phyloP scores from a whole-genome alignment of 768 basidiomycete species.

The Rossbeevera mucosa region DNA sequence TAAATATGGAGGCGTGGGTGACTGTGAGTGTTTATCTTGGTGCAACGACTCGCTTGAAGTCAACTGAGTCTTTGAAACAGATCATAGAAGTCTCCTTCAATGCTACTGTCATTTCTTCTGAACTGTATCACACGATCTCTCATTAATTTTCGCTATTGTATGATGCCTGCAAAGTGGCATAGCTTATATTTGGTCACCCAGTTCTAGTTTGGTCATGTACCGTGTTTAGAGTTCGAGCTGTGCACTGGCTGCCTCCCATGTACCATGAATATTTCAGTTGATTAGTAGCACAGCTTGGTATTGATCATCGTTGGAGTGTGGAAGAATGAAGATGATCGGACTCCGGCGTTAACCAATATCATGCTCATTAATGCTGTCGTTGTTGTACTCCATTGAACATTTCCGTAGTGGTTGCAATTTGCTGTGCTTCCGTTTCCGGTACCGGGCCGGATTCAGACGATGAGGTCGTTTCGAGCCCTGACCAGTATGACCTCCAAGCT shows the following conservation, averaged over 20 bases:
- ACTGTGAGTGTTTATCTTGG: constrained; percentile 1
- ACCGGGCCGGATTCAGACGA: neutral
- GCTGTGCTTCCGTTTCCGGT: neutral
- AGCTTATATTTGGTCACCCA: too few relatives aligned
- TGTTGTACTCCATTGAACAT: neutral
- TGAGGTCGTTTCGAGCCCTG: constrained; percentile 5
- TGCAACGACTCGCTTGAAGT: neutral
- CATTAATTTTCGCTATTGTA: neutral
- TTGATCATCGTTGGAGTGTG: neutral
- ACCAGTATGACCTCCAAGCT: constrained; percentile 17
- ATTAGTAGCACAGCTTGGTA: neutral
- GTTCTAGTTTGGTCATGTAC: too few relatives aligned
- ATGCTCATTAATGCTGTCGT: neutral
- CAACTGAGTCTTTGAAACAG: neutral
- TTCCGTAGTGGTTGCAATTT: neutral
- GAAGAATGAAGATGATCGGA: neutral
- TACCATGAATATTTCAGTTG: neutral
- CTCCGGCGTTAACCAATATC: neutral
- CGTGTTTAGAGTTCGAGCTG: neutral
- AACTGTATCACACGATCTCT: constrained; percentile 1
- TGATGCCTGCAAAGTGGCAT: neutral
- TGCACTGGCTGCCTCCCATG: constrained; percentile 7
- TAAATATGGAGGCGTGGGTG: neutral
- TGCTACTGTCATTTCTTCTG: neutral
- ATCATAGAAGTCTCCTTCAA: neutral